Percentiles rank a stretch among this genome's conserved stretches.
These are phyloP conservation scores for Cudoniella acicularis DNA, from an alignment of 495 filamentous ascomycete genomes.

Conservation along the genomic window DNA sequence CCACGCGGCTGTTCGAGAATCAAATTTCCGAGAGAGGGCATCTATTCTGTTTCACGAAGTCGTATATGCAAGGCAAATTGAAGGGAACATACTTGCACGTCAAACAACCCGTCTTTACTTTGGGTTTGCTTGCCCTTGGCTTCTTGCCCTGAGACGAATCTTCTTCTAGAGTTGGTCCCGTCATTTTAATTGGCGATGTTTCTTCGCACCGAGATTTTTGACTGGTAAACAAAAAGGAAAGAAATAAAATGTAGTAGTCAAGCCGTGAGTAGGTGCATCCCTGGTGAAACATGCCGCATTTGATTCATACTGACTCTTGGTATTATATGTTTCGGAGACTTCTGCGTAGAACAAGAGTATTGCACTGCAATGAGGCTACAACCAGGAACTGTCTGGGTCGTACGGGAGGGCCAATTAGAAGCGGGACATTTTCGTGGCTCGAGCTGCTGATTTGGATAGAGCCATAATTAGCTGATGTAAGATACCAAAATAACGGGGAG, in stretches of 20 bases:
- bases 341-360: too few species aligned
- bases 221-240: background rate
- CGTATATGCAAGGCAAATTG: background rate
- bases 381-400: too few species aligned
- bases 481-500: background rate
- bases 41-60: background rate
- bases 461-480: background rate
- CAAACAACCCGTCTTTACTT: conserved; percentile 31
- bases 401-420: too few species aligned
- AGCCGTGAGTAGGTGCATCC: background rate
- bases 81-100: conserved; percentile 31
- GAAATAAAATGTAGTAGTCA: background rate
- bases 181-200: background rate
- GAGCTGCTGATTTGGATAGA: background rate
- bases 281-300: background rate
- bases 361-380: too few species aligned
- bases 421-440: background rate
- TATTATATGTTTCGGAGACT: background rate
- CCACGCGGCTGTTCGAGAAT: too few species aligned
- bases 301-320: background rate
- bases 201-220: background rate
- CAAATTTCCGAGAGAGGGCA: too few species aligned
- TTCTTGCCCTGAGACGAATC: conserved; percentile 10
- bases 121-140: conserved; percentile 22
- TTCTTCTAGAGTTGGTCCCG: background rate